Base-by-base conservation (phyloP, 2,329 filamentous ascomycete species). In the Fusarium domesticum region DNA sequence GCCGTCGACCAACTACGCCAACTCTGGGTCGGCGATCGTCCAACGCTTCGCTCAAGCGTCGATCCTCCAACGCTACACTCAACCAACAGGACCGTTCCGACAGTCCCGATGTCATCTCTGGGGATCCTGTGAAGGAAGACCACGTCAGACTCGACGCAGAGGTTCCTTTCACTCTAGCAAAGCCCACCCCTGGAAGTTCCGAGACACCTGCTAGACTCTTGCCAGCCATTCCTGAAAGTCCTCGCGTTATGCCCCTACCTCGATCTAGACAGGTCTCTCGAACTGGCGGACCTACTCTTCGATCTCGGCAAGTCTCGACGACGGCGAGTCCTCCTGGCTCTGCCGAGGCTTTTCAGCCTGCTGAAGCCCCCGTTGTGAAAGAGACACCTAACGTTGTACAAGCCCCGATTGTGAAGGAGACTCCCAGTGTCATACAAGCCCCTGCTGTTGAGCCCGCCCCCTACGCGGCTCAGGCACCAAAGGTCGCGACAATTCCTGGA, bases 1-100 rank as follows among this genome's bases (percentile, higher is more conserved):
- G 42, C 12, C 52, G 42, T 6, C 54, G 55, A 28, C 54, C 55
- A 17, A 58, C 47, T 1, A 58, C 52, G 2, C 52, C 55, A 14
- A 47, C 50, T 28, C 23, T 54, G 10, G n/a, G 33, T 4, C 45
- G 43, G 3, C 50, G 47, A 5, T 35, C 43, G 4, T 58, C 55
- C n/a, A 54, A 48, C 8, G 17, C 35, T 19, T 48, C 44, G 3
- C 43, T 51, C 30, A 37, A 35, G 12, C 50, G 43, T 3, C 50
- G 44, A 10, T 37, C 52, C 2, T 53, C 55, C 5, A 58, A 43
- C n/a, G 23, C 54, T 6, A 40, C 50, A 2, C 19, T 54, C 4
- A 56, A 48, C 11, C 43, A 43, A 0, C 2, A 50, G 52, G 6
- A 47, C 36, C 7, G 39, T 11, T 40, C 25, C 3, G 36, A 47